phyloP scores from a whole-genome alignment of 495 filamentous ascomycete species.

The Xylaria palmicola region DNA sequence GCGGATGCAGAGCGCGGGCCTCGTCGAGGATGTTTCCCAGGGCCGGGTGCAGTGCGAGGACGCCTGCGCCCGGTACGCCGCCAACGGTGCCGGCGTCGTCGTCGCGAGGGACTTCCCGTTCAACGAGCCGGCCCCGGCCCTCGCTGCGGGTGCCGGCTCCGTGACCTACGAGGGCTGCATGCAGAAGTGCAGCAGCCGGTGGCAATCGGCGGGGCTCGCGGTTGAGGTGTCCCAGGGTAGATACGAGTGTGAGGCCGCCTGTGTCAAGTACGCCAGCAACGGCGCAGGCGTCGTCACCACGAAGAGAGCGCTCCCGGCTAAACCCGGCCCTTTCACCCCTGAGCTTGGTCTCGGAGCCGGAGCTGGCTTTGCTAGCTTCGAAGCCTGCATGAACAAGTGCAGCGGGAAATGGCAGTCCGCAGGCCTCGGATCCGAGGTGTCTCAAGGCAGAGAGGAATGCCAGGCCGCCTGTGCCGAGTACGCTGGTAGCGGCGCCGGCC shows the following conservation, averaged over 20 bases:
- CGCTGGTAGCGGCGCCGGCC: no score
- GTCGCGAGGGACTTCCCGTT: neutral
- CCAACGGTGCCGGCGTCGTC: neutral
- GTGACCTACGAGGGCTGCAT: neutral
- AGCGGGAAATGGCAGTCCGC: neutral
- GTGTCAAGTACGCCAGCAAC: neutral
- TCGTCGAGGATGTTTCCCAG: neutral
- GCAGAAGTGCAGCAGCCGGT: neutral
- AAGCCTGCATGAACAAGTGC: neutral
- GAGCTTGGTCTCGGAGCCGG: neutral
- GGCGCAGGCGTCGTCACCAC: neutral
- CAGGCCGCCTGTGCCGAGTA: neutral
- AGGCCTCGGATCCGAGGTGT: neutral
- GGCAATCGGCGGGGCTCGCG: neutral
- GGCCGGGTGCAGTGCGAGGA: neutral
- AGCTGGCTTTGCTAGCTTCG: neutral
- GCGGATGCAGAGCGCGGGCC: neutral
- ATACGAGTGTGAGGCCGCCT: neutral
- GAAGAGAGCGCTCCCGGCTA: neutral
- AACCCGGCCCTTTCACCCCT: neutral
- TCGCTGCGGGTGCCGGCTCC: neutral
- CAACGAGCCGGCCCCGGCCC: neutral
- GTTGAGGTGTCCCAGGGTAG: neutral
- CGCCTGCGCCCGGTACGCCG: neutral
- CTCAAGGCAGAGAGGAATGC: no score